phyloP scores from a whole-genome alignment of 1,284 basidiomycete species.

The Leccinum fuscescens region DNA sequence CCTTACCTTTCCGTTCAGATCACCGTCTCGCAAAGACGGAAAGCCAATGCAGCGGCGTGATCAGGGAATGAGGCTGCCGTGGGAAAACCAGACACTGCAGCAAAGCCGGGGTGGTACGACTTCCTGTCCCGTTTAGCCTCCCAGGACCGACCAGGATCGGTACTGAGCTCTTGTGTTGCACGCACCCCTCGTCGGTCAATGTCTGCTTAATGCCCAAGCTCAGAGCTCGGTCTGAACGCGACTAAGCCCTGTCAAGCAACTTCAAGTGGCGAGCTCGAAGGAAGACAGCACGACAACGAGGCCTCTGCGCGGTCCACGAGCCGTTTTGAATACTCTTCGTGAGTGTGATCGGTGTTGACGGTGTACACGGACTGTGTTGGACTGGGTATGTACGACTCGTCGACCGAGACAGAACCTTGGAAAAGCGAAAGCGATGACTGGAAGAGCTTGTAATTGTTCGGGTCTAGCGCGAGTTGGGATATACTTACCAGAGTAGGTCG shows the following conservation, averaged over 20 bases:
- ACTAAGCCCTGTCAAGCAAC: slow-evolving; percentile 38
- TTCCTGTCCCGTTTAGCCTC: slow-evolving; percentile 34
- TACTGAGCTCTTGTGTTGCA: slow-evolving; percentile 42
- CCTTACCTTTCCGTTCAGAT: too few relatives aligned
- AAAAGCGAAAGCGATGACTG: slow-evolving; percentile 39
- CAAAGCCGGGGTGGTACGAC: too few relatives aligned
- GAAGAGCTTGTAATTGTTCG: slow-evolving; percentile 62
- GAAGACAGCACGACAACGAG: slow-evolving; percentile 58
- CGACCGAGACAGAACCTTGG: slow-evolving; percentile 23
- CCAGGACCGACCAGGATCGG: slow-evolving; percentile 53
- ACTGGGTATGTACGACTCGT: slow-evolving; percentile 49
- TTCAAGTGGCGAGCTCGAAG: slow-evolving; percentile 46
- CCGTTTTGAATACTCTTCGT: slow-evolving; percentile 41
- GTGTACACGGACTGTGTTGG: slow-evolving; percentile 52
- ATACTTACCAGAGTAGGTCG: slow-evolving; percentile 64
- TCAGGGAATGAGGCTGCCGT: too few relatives aligned
- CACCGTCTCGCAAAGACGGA: too few relatives aligned
- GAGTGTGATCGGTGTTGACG: slow-evolving; percentile 36
- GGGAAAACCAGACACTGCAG: too few relatives aligned
- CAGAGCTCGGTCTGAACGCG: slow-evolving; percentile 63
- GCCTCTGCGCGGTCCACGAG: slow-evolving; percentile 49
- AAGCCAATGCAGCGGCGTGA: too few relatives aligned
- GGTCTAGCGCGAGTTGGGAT: slow-evolving; percentile 55
- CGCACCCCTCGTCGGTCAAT: slow-evolving; percentile 37
- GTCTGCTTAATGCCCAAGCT: slow-evolving; percentile 76